Base-by-base conservation (phyloP, 2,329 filamentous ascomycete species). In the Fusarium phyllophilum region DNA sequence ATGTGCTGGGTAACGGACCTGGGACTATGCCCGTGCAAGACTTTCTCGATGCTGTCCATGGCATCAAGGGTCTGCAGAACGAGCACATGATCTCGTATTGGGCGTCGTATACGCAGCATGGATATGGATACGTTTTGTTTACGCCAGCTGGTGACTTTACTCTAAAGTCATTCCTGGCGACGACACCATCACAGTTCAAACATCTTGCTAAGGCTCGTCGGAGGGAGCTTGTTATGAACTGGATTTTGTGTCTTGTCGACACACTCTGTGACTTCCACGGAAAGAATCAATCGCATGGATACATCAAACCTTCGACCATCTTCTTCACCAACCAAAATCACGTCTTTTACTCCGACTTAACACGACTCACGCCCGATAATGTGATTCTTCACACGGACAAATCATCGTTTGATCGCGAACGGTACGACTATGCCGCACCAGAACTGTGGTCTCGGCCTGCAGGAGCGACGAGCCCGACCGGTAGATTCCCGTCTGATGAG, bases 221-320 rank as follows among this genome's bases (percentile, higher is more conserved):
- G 33, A 86, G 90, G 39, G 83, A 85, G 51, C 83, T 92, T 22
- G 80, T 94, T 10, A 85, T 94, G 78, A 91, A 93, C 79, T 95
- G 93, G 93, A 89, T 94, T 77, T 90, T 93, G 77, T 95, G 93
- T 79, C 85, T 95, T 8, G 86, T 88, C 45, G 91, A 94, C 79
- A 90, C 92, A 3, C 78, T 94, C 22, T 89, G 90, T 60, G 92
- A 88, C 70, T 82, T 95, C 6, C 93, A 95, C 78, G 87, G 86
- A 70, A 87, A 87, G 54, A 89, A 90, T 4, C 86, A 89, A 31
- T 88, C 88, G 6, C 92, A 95, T 75, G 88, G 89, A 29, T 90
- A 89, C 55, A 93, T 95, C 79, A 90, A 89, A 69, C 93, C 92
- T 3, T 92, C 91, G 0, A 92, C 91, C 15, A 86, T 95, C 31